Percentiles rank a stretch among this genome's conserved stretches.
Evolutionary conservation across 2,329 filamentous ascomycete genomes (phyloP).

Genomic region (Paramyrothecium roridum): DNA sequence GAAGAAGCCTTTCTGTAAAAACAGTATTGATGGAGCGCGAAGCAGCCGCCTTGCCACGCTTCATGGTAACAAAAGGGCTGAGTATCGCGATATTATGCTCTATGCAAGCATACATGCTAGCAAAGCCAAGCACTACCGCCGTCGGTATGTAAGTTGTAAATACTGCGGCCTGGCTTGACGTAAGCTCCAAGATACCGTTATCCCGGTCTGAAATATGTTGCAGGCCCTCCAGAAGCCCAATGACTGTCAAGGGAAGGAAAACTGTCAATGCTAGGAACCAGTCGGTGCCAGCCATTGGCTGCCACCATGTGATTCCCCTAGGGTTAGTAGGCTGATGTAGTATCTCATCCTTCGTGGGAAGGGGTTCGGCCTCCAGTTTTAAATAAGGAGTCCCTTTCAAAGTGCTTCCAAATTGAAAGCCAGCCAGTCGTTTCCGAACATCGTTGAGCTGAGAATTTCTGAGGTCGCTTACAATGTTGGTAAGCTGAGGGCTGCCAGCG

Average conservation of each 20-base stretch:
- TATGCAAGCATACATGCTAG: slow-evolving; percentile 16
- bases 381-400: slow-evolving; percentile 4
- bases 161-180: slow-evolving; percentile 9
- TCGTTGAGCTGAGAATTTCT: slow-evolving; percentile 5
- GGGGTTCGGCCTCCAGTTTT: slow-evolving; percentile 8
- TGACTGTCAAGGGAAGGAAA: slow-evolving; percentile 15
- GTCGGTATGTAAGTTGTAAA: slow-evolving; percentile 25
- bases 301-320: slow-evolving; percentile 14
- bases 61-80: slow-evolving; percentile 16
- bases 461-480: slow-evolving; percentile 7
- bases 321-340: background rate
- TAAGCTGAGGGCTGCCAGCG: slow-evolving; percentile 7
- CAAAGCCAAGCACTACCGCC: slow-evolving; percentile 10
- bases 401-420: slow-evolving; percentile 7
- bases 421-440: slow-evolving; percentile 5
- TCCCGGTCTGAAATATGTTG: slow-evolving; percentile 19
- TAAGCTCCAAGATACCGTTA: slow-evolving; percentile 16
- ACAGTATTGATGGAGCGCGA: slow-evolving; percentile 13
- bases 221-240: slow-evolving; percentile 14
- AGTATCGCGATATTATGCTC: slow-evolving; percentile 16
- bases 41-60: slow-evolving; percentile 12
- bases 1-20: slow-evolving; percentile 15
- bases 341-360: slow-evolving; percentile 5
- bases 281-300: slow-evolving; percentile 11
- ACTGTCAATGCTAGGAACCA: slow-evolving; percentile 20